Evolutionary conservation across 192 early-diverging fungal species (phyloP).

Genomic region (Coemansia sp.): DNA sequence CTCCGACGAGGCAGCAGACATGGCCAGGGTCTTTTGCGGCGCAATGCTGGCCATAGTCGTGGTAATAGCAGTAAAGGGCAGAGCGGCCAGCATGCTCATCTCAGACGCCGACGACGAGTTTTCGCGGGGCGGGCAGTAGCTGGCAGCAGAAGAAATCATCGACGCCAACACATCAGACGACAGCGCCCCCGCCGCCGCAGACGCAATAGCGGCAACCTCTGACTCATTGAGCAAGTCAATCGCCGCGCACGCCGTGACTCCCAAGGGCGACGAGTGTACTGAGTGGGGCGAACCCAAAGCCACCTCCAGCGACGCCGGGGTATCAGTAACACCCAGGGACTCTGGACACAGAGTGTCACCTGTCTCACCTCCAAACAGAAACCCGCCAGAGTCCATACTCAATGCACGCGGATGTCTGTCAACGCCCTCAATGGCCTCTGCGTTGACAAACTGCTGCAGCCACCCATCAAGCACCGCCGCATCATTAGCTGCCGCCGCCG

Average conservation of each 20-base stretch:
- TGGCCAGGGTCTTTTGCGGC: constrained; percentile 40
- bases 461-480: constrained; percentile 40
- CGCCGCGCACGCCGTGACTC: not conserved
- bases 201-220: constrained; percentile 14
- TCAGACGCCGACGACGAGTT: constrained; percentile 10
- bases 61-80: constrained; percentile 17
- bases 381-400: not conserved
- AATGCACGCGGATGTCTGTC: not conserved
- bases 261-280: constrained; percentile 1
- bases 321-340: not conserved
- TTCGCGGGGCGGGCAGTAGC: not conserved
- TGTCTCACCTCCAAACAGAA: not conserved
- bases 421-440: constrained; percentile 22
- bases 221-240: constrained; percentile 7
- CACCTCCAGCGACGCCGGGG: not conserved
- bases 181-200: constrained; percentile 7
- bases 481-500: constrained; percentile 6
- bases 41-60: constrained; percentile 27
- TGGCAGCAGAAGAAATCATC: constrained; percentile 13
- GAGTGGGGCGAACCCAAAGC: not conserved
- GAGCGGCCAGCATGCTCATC: constrained; percentile 27
- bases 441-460: constrained; percentile 51
- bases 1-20: not conserved
- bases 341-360: not conserved
- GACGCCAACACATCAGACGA: constrained; percentile 26